Evolutionary conservation across 2,329 filamentous ascomycete genomes (phyloP).

Genomic region (Alternaria rosae): DNA sequence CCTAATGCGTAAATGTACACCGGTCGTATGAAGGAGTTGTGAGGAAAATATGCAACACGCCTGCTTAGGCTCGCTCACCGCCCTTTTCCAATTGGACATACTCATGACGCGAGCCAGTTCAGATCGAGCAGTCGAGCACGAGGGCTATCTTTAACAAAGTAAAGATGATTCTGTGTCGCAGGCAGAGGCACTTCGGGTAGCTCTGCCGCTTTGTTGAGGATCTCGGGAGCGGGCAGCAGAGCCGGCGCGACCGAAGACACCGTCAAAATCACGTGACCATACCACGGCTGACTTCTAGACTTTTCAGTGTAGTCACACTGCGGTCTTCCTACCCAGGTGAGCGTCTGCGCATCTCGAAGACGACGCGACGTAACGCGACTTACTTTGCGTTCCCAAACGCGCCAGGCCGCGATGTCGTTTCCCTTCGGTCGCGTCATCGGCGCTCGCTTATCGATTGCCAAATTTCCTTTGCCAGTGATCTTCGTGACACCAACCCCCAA

Average conservation of each 20-base stretch:
- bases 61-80: conserved; percentile 25
- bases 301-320: no score
- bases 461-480: neutral
- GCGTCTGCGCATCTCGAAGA: neutral
- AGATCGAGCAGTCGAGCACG: neutral
- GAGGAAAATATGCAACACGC: conserved; percentile 9
- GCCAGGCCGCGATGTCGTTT: neutral
- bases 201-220: neutral
- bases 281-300: neutral
- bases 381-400: neutral
- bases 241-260: neutral
- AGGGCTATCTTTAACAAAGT: neutral
- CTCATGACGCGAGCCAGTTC: neutral
- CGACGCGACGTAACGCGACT: neutral
- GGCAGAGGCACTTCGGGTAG: neutral
- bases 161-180: neutral
- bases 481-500: neutral
- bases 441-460: conserved; percentile 10
- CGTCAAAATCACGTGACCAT: neutral
- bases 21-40: conserved; percentile 10
- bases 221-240: neutral
- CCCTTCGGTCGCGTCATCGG: conserved; percentile 1
- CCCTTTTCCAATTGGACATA: conserved; percentile 25
- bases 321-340: neutral
- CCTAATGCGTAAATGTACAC: conserved; percentile 1